phyloP scores from a whole-genome alignment of 2,329 filamentous ascomycete genomes.

The Trichoderma sp. region DNA sequence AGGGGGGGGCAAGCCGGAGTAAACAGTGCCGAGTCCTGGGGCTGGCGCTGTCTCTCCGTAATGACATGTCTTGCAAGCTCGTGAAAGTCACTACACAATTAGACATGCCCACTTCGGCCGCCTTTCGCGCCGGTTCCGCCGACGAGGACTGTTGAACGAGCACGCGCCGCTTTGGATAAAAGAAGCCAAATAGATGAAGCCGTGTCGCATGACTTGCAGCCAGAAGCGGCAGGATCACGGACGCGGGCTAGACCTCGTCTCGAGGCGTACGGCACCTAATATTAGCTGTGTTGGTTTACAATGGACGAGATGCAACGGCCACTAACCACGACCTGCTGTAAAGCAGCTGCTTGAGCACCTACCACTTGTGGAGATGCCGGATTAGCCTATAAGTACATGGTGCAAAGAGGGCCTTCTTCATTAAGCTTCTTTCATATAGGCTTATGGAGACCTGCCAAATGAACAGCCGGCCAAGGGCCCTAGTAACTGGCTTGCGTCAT shows the following conservation, averaged over 20 bases:
- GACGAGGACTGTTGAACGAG: neutral
- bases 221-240: neutral
- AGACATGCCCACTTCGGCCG: neutral
- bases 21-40: neutral
- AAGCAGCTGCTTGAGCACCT: neutral
- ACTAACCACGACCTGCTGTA: neutral
- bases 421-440: neutral
- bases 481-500: neutral
- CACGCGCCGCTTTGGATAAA: conserved; percentile 6
- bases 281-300: neutral
- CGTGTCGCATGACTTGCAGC: conserved; percentile 3
- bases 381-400: neutral
- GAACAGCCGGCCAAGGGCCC: neutral
- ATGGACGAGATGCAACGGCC: neutral
- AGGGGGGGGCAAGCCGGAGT: neutral
- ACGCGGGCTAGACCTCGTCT: neutral
- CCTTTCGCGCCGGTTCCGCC: neutral
- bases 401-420: neutral
- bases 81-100: neutral
- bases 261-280: neutral
- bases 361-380: neutral
- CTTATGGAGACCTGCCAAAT: neutral
- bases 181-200: neutral
- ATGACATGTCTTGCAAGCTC: neutral
- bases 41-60: neutral